These are phyloP conservation scores for Fusarium palustre DNA, from an alignment of 2,329 filamentous ascomycete genomes.

Conservation along the genomic window DNA sequence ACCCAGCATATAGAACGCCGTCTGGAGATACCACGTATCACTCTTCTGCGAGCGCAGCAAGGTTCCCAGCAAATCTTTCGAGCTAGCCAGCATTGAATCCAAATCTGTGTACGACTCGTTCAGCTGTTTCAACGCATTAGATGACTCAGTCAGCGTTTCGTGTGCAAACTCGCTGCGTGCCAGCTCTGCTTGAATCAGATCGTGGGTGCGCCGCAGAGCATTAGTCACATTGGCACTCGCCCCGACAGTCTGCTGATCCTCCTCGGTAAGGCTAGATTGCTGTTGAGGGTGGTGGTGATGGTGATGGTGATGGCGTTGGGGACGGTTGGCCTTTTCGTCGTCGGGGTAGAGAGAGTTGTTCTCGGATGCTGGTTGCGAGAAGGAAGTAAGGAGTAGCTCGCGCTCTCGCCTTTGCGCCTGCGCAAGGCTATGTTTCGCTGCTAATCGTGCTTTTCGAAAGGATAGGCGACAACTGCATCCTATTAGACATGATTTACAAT, in stretches of 20 bases:
- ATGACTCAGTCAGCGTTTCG: constrained; percentile 86
- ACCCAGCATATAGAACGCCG: constrained; percentile 83
- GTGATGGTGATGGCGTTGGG: constrained; percentile 32
- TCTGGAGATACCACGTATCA: constrained; percentile 97
- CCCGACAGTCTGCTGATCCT: constrained; percentile 78
- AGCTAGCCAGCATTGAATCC: constrained; percentile 80
- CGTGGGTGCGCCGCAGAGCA: constrained; percentile 85
- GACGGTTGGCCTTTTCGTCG: constrained; percentile 44
- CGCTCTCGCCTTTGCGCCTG: constrained; percentile 80
- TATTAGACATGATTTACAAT: constrained; percentile 6
- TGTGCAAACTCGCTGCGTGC: constrained; percentile 89
- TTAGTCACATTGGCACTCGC: constrained; percentile 87
- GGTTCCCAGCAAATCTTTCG: constrained; percentile 79
- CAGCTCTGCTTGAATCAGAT: constrained; percentile 86
- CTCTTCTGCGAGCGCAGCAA: constrained; percentile 90
- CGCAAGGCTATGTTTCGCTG: constrained; percentile 80
- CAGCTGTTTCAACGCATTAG: constrained; percentile 82
- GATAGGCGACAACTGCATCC: constrained; percentile 66
- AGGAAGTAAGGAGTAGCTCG: constrained; percentile 77
- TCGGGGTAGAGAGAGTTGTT: constrained; percentile 48
- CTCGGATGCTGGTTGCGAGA: constrained; percentile 59
- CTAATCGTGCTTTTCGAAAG: constrained; percentile 85
- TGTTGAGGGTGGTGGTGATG: constrained; percentile 46
- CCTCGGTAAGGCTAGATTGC: constrained; percentile 62
- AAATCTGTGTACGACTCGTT: constrained; percentile 84